phyloP scores from a whole-genome alignment of 257 asterid genomes.

The Rubia yunnanensis region DNA sequence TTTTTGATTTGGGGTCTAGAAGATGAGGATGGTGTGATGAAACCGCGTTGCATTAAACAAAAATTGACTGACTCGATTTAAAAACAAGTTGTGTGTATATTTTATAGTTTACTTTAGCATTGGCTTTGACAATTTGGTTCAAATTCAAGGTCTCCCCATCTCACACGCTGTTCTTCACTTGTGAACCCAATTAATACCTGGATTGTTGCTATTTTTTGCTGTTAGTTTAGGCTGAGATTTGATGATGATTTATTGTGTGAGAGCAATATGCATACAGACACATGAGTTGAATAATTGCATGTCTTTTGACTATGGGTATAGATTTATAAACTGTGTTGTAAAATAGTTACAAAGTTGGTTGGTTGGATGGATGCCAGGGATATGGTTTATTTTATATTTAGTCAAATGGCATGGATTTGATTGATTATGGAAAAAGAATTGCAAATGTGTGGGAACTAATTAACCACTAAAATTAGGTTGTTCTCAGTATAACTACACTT shows the following conservation, averaged over 20 bases:
- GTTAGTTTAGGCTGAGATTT: conserved; percentile 5
- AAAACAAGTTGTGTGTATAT: background rate
- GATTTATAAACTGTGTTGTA: background rate
- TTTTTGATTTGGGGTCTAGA: background rate
- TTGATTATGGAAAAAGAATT: too few species aligned
- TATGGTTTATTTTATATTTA: background rate
- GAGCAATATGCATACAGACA: background rate
- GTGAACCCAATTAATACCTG: conserved; percentile 2
- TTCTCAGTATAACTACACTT: too few species aligned
- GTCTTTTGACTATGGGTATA: conserved; percentile 4
- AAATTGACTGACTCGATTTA: background rate
- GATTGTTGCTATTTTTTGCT: conserved; percentile 7
- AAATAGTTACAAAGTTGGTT: background rate
- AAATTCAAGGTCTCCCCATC: background rate
- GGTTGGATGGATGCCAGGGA: background rate
- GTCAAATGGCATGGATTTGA: conserved; percentile 9
- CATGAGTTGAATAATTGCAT: conserved; percentile 4
- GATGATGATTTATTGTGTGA: too few species aligned
- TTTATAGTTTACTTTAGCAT: background rate
- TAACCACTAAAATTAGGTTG: too few species aligned
- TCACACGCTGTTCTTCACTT: background rate
- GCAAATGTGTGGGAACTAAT: too few species aligned
- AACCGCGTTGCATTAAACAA: conserved; percentile 6
- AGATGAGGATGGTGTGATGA: too few species aligned
- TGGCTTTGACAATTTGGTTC: conserved; percentile 14